Evolutionary conservation across 2,329 filamentous ascomycete species (phyloP).

Genomic region (Aureobasidium melanogenum): DNA sequence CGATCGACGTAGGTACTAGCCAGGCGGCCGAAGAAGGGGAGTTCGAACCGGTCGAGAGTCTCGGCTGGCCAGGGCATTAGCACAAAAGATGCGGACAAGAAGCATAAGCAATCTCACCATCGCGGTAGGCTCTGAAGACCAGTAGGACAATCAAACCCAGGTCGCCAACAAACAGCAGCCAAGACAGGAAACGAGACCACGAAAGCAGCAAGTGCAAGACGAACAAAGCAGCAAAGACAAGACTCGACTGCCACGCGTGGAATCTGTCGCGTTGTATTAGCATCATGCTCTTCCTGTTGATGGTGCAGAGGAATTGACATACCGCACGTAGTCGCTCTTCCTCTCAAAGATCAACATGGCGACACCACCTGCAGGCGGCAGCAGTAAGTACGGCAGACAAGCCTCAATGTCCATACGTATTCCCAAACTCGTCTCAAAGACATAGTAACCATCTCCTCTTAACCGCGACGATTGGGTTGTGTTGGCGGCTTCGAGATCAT

Average conservation of each 20-base stretch:
- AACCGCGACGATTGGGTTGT: slow-evolving; percentile 19
- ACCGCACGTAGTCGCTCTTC: slow-evolving; percentile 96
- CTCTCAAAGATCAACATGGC: slow-evolving; percentile 78
- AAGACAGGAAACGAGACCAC: slow-evolving; percentile 76
- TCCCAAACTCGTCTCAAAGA: slow-evolving; percentile 83
- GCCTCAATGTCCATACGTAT: slow-evolving; percentile 85
- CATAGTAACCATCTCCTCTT: slow-evolving; percentile 48
- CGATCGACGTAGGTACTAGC: slow-evolving; percentile 88
- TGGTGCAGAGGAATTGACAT: not conserved
- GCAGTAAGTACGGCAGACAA: slow-evolving; percentile 72
- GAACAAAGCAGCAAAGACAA: slow-evolving; percentile 39
- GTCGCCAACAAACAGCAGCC: slow-evolving; percentile 71
- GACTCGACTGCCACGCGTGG: slow-evolving; percentile 74
- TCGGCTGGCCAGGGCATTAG: slow-evolving; percentile 40
- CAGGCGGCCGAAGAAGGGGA: slow-evolving; percentile 76
- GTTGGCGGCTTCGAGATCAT: slow-evolving; percentile 25
- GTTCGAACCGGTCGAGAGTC: slow-evolving; percentile 62
- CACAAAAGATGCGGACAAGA: not conserved
- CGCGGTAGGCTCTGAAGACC: slow-evolving; percentile 69
- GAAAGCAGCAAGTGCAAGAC: slow-evolving; percentile 77
- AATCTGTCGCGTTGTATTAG: slow-evolving; percentile 48
- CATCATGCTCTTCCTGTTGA: not conserved
- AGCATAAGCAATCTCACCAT: slow-evolving; percentile 48
- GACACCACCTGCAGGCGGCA: slow-evolving; percentile 81
- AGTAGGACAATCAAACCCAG: slow-evolving; percentile 67